phyloP scores from a whole-genome alignment of 2,329 filamentous ascomycete genomes.

The Mollisiaceae sp. region DNA sequence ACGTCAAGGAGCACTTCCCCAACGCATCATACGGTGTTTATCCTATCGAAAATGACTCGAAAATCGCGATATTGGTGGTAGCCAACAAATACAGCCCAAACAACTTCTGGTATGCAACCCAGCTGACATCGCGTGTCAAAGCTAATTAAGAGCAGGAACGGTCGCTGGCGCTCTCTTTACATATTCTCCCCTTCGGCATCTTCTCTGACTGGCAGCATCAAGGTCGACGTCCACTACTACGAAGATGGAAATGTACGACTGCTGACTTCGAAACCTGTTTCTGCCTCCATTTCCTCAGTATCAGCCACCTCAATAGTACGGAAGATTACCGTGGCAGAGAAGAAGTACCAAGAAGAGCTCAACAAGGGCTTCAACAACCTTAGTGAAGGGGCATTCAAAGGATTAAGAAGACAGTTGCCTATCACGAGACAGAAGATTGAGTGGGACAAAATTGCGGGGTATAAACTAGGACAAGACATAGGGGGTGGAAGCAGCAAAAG shows the following conservation, averaged over 20 bases:
- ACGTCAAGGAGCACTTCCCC: conserved; percentile 88
- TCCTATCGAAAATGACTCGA: conserved; percentile 75
- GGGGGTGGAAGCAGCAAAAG: conserved; percentile 62
- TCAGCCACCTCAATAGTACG: conserved; percentile 67
- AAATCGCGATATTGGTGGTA: conserved; percentile 82
- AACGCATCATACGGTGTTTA: conserved; percentile 82
- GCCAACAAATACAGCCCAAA: conserved; percentile 97
- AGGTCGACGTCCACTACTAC: conserved; percentile 98
- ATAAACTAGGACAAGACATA: conserved; percentile 83
- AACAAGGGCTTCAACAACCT: conserved; percentile 88
- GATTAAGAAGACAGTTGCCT: conserved; percentile 86
- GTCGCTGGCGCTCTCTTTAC: conserved; percentile 92
- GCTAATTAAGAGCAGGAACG: conserved; percentile 68
- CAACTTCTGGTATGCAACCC: conserved; percentile 81
- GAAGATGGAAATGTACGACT: conserved; percentile 98
- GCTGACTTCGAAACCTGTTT: conserved; percentile 81
- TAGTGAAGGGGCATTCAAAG: conserved; percentile 95
- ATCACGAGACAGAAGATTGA: conserved; percentile 99
- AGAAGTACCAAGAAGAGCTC: conserved; percentile 94
- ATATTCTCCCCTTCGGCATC: conserved; percentile 73
- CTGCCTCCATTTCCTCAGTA: conserved; percentile 62
- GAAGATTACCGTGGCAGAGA: conserved; percentile 81
- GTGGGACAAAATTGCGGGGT: conserved; percentile 97
- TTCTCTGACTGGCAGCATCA: conserved; percentile 77
- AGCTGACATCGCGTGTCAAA: neutral